A percentile compares a stretch with the other conserved stretches of the same genome.
phyloP scores from a whole-genome alignment of 106 monocot species.

The Vanilla planifolia region DNA sequence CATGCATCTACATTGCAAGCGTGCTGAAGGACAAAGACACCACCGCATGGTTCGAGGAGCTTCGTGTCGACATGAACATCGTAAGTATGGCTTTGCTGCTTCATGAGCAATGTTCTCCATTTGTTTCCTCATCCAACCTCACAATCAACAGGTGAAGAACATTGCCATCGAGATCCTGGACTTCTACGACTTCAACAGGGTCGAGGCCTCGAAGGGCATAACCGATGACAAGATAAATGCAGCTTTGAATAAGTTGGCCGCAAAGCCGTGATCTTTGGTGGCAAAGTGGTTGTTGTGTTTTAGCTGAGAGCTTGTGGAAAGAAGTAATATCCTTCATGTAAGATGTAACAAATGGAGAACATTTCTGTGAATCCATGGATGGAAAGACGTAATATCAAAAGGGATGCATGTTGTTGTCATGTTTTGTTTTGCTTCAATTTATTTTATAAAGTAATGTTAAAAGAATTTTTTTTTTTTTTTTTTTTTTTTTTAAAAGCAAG shows the following conservation, averaged over 20 bases:
- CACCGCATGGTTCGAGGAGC: conserved; percentile 96
- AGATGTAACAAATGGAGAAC: too few relatives aligned
- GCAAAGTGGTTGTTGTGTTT: too few relatives aligned
- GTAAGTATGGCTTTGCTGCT: conserved; percentile 26
- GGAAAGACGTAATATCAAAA: too few relatives aligned
- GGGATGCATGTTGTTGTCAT: too few relatives aligned
- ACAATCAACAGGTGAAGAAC: conserved; percentile 71
- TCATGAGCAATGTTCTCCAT: background rate
- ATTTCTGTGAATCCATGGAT: too few relatives aligned
- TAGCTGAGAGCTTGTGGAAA: too few relatives aligned
- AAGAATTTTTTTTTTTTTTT: too few relatives aligned
- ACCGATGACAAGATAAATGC: conserved; percentile 67
- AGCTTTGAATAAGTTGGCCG: conserved; percentile 55
- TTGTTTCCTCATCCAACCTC: background rate
- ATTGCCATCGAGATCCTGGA: conserved; percentile 95
- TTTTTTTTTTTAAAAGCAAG: too few relatives aligned
- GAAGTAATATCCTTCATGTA: too few relatives aligned
- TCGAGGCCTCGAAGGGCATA: conserved; percentile 31
- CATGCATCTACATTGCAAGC: conserved; percentile 90
- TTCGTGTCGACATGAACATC: conserved; percentile 91
- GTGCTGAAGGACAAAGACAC: conserved; percentile 89
- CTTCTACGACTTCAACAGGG: conserved; percentile 61
- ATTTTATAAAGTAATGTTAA: too few relatives aligned
- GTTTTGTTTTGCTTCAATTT: too few relatives aligned
- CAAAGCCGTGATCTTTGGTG: conserved; percentile 36